Percentiles rank a stretch among this genome's conserved stretches.
These are phyloP conservation scores for Dactylellina cionopaga DNA, from an alignment of 2,329 filamentous ascomycete species.

Conservation along the genomic window DNA sequence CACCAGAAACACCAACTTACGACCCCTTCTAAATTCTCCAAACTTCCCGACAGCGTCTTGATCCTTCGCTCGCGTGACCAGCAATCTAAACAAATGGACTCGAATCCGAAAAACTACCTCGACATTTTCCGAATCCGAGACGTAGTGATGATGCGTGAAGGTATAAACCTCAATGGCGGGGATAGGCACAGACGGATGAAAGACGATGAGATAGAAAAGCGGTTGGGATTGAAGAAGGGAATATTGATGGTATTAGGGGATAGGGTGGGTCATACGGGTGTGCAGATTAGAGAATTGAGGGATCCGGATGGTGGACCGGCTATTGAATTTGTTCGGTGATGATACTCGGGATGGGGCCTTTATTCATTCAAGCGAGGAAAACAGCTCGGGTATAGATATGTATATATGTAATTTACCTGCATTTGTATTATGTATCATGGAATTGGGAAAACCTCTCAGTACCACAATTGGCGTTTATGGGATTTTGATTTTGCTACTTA, in stretches of 20 bases:
- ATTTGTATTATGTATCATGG: slow-evolving; percentile 2
- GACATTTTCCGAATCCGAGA: slow-evolving; percentile 50
- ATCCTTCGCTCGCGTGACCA: slow-evolving; percentile 42
- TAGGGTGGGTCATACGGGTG: slow-evolving; percentile 31
- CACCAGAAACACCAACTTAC: not conserved
- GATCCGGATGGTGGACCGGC: slow-evolving; percentile 4
- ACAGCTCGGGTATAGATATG: slow-evolving; percentile 4
- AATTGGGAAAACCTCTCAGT: slow-evolving; percentile 5
- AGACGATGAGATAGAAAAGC: slow-evolving; percentile 48
- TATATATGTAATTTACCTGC: slow-evolving; percentile 25
- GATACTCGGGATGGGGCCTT: not conserved
- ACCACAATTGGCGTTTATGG: slow-evolving; percentile 8
- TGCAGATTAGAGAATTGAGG: slow-evolving; percentile 37
- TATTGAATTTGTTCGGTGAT: slow-evolving; percentile 19
- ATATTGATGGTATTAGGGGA: slow-evolving; percentile 27
- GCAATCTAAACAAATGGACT: not conserved
- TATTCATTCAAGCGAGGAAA: not conserved
- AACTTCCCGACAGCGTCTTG: slow-evolving; percentile 14
- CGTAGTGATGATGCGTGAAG: slow-evolving; percentile 48
- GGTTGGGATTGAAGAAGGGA: slow-evolving; percentile 40
- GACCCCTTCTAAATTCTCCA: too few species aligned
- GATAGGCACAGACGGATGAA: slow-evolving; percentile 17
- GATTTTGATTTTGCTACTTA: not conserved
- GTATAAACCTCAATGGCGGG: slow-evolving; percentile 28
- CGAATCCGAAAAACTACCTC: slow-evolving; percentile 34